Percentiles rank a stretch among this genome's conserved stretches.
Evolutionary conservation across 176 grass and related monocot genomes (phyloP).

Genomic region (Carex myosuroides): DNA sequence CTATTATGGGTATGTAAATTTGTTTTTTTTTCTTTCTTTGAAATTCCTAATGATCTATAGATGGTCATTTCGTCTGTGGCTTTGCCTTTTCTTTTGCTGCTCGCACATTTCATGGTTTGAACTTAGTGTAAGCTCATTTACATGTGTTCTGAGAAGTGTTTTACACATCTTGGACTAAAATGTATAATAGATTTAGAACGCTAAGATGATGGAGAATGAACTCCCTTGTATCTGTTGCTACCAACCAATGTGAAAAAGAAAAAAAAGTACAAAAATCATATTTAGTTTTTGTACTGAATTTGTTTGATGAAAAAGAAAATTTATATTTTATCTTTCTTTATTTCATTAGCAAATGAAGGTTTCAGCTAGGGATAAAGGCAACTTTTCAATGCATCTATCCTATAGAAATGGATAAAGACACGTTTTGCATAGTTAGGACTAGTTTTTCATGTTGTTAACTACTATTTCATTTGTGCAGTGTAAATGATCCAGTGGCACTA

Average conservation of each 20-base stretch:
- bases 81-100: neutral
- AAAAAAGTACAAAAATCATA: neutral
- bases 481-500: constrained; percentile 83
- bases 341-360: neutral
- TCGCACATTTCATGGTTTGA: neutral
- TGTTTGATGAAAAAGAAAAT: neutral
- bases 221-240: neutral
- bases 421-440: neutral
- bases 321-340: neutral
- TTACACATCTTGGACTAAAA: neutral
- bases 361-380: neutral
- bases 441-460: neutral
- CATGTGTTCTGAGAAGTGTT: neutral
- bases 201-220: neutral
- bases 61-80: neutral
- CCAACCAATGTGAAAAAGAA: neutral
- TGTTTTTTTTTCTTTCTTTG: neutral
- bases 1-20: constrained; percentile 79
- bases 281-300: neutral
- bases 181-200: neutral
- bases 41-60: neutral
- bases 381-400: neutral
- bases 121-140: neutral
- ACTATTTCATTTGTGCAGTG: constrained; percentile 38
- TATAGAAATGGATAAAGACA: neutral